Base-by-base conservation (phyloP, 163 green algal species). In the Scenedesmus sp. region DNA sequence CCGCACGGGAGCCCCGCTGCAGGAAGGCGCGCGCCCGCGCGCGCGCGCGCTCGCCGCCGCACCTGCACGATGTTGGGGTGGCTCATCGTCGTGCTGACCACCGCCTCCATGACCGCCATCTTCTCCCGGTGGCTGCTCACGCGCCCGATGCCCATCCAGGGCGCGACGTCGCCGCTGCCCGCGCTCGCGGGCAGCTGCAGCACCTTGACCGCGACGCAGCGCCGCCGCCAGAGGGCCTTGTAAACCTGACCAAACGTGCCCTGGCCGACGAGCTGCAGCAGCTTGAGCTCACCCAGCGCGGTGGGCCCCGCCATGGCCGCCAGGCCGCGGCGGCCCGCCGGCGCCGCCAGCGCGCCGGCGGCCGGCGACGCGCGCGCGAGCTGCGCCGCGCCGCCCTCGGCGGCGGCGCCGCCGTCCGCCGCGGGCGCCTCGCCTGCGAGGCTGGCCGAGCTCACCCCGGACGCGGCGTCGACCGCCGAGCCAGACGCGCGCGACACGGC, bases 71-170 rank as follows among this genome's bases (percentile, higher is more conserved):
- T 81, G 67, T 86, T 83, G 7, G 75, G 75, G 42, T 85, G 63
- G 18, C 36, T 71, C 72, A 87, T 74, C 28, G 65, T 69, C 18
- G 63, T 81, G 60, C 70, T 81, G 39, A 87, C 84, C 0, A 82
- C 82, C 26, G 82, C 77, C 70, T 87, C 82, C 81, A 86, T 86
- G 4, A 91, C 65, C 42, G 82, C 86, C 86, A 91, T 91, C 47
- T 79, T 80, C 71, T 89, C 81, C 24, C 69, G 11, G 29, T 79
- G 71, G 34, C 80, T 84, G 26, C 26, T 54, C 3, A 31, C 50
- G 10, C 73, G 51, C 4, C 24, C 62, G 13, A 64, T 48, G 34
- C 48, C 48, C 39, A 57, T 10, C 60, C 60, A 67, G 1, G 62
- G 60, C 9, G 31, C 56, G 9, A 28, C 62, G 24, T 80, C 71